Conservation (phyloP, 2,329 filamentous ascomycete species). For the Colletotrichum sp. region DNA sequence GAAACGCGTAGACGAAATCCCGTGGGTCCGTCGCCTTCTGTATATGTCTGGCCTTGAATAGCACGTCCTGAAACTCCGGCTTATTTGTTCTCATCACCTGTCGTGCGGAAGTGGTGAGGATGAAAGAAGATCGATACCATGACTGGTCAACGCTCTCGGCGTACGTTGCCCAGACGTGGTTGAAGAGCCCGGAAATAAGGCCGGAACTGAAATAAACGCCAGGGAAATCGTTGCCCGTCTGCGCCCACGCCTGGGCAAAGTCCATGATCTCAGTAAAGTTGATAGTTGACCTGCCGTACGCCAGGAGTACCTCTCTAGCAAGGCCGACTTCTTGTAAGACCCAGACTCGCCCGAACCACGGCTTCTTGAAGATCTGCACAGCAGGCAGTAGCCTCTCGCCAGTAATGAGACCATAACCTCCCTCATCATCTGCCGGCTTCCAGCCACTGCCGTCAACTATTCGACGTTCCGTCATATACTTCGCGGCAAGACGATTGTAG, state of each 20-base stretch:
- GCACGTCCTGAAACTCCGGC: background rate
- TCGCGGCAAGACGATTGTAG: background rate
- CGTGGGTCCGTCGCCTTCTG: background rate
- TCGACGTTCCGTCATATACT: background rate
- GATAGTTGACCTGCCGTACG: background rate
- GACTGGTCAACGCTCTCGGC: background rate
- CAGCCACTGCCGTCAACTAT: background rate
- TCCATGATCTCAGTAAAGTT: background rate
- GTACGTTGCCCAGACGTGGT: background rate
- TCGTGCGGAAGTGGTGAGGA: background rate
- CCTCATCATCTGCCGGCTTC: background rate
- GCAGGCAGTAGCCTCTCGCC: background rate
- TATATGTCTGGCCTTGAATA: background rate
- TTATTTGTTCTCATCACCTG: background rate
- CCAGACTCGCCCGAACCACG: constrained; percentile 7
- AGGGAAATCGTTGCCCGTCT: background rate
- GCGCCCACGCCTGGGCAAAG: background rate
- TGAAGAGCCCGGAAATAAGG: background rate
- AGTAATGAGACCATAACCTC: background rate
- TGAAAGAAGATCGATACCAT: background rate
- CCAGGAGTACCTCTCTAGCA: background rate
- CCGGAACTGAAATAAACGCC: background rate
- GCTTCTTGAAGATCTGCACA: background rate
- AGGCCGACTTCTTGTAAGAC: background rate
- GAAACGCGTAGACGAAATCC: background rate